phyloP scores from a whole-genome alignment of 305 asterid species.

The Fraxinus floribunda region DNA sequence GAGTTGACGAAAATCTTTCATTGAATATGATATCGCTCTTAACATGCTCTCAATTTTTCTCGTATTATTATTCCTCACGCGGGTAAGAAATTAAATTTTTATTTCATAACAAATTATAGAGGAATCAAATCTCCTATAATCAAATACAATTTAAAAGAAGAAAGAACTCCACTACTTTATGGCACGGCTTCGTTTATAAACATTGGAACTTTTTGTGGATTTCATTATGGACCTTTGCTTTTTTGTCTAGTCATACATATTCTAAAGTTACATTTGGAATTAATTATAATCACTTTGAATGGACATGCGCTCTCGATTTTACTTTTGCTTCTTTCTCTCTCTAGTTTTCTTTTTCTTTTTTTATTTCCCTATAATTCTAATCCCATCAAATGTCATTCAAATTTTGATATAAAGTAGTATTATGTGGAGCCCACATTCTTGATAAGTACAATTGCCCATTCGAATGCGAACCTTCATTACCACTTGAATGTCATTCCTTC shows the following conservation, averaged over 20 bases:
- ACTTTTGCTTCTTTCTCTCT: not conserved
- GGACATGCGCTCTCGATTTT: not conserved
- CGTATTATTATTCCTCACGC: not conserved
- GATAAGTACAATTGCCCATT: not conserved
- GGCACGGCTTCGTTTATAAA: constrained; percentile 55
- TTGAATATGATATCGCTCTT: too few relatives aligned
- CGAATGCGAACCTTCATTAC: not conserved
- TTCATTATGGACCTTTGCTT: constrained; percentile 28
- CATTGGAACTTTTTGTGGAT: constrained; percentile 31
- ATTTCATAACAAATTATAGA: not conserved
- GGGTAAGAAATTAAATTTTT: not conserved
- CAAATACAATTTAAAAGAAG: not conserved
- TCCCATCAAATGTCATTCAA: not conserved
- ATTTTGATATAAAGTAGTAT: not conserved
- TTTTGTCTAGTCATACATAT: constrained; percentile 1
- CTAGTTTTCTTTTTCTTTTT: too few relatives aligned
- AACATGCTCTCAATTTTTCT: not conserved
- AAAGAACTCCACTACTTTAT: constrained; percentile 19
- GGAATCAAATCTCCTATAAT: not conserved
- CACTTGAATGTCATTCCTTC: too few relatives aligned
- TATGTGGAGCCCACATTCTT: not conserved
- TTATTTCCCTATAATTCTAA: not conserved
- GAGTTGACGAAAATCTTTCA: not conserved
- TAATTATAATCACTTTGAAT: not conserved
- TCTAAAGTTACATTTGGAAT: constrained; percentile 17